These are phyloP conservation scores for Elsinoe australis DNA, from an alignment of 2,329 filamentous ascomycete species.

Conservation along the genomic window DNA sequence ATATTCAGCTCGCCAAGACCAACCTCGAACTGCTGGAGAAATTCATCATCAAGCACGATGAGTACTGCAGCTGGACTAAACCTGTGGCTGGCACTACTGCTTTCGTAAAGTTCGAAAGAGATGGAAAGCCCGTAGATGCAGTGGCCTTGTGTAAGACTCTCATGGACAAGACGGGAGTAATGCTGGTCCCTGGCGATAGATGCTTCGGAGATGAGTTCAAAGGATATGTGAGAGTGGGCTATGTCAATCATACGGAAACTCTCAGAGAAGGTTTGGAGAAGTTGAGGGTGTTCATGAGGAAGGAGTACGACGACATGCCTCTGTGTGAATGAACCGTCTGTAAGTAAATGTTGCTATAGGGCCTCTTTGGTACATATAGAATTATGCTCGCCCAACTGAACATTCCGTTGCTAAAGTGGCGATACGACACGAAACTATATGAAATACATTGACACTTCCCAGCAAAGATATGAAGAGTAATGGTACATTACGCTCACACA, in stretches of 20 bases:
- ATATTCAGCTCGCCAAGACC: constrained; percentile 57
- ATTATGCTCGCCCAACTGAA: too few relatives aligned
- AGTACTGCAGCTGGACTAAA: constrained; percentile 61
- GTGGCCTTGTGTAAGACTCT: constrained; percentile 63
- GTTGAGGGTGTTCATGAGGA: constrained; percentile 48
- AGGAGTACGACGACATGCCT: constrained; percentile 47
- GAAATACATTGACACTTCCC: too few relatives aligned
- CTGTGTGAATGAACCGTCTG: too few relatives aligned
- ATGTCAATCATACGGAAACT: constrained; percentile 63
- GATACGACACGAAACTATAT: too few relatives aligned
- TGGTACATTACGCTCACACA: too few relatives aligned
- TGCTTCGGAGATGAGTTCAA: constrained; percentile 69
- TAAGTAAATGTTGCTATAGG: too few relatives aligned
- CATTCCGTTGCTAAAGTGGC: too few relatives aligned
- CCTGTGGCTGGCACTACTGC: constrained; percentile 74
- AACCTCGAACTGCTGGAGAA: constrained; percentile 60
- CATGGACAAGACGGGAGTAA: constrained; percentile 59
- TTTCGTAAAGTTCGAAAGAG: constrained; percentile 60
- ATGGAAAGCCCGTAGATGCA: constrained; percentile 62
- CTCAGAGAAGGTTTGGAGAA: constrained; percentile 57
- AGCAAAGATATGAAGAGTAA: too few relatives aligned
- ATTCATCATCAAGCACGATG: constrained; percentile 58
- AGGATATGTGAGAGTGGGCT: constrained; percentile 72
- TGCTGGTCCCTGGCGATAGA: constrained; percentile 64
- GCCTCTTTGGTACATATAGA: too few relatives aligned